Conservation (phyloP, 257 asterid genomes). For the Nemophila menziesii region DNA sequence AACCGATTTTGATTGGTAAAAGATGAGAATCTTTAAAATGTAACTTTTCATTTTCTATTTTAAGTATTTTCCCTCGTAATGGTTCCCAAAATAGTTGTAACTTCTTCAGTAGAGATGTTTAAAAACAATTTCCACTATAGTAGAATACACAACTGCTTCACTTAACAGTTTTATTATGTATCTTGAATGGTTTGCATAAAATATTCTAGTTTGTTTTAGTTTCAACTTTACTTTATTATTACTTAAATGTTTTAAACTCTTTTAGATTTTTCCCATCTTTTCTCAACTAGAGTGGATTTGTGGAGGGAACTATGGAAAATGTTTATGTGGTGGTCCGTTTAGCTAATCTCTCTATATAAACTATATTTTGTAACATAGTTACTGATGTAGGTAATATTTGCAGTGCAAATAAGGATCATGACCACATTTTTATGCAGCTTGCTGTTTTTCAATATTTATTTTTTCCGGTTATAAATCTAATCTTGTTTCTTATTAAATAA, state of each 20-base stretch:
- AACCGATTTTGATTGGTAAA: constrained; percentile 31
- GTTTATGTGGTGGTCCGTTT: background rate
- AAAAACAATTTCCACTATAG: background rate
- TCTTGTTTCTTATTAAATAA: background rate
- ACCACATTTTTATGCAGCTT: background rate
- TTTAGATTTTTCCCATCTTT: background rate
- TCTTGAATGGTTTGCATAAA: too few species aligned
- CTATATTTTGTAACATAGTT: background rate
- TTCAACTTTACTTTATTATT: background rate
- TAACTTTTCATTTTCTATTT: constrained; percentile 30
- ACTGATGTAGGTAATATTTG: background rate
- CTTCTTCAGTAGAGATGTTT: background rate
- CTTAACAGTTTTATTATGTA: background rate
- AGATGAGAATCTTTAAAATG: constrained; percentile 52
- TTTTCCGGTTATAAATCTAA: background rate
- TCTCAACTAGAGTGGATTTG: too few species aligned
- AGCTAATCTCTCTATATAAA: background rate
- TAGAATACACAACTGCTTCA: background rate
- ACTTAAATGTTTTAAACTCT: background rate
- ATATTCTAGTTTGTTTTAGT: too few species aligned
- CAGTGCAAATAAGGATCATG: background rate
- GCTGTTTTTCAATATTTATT: background rate
- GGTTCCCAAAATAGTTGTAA: constrained; percentile 39
- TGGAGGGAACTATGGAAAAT: background rate
- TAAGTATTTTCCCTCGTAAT: constrained; percentile 22